A percentile compares a stretch with the other conserved stretches of the same genome.
Evolutionary conservation across 805 yeast genomes (phyloP).

Genomic region (Barnettozyma salicaria): DNA sequence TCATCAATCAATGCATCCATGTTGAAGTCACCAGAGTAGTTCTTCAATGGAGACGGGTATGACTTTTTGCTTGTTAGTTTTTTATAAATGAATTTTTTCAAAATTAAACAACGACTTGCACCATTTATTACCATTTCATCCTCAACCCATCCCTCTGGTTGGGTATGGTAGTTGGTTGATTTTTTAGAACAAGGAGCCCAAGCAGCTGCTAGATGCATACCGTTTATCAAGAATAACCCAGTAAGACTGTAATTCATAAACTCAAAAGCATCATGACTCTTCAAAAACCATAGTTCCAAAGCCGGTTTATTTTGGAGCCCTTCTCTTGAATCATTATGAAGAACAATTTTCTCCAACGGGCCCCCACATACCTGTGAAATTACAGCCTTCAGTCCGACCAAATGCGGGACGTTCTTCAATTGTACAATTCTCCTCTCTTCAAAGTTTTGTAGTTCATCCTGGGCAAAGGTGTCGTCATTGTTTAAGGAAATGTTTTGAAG

Average conservation of each 20-base stretch:
- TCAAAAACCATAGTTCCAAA: constrained; percentile 47
- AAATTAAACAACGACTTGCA: constrained; percentile 51
- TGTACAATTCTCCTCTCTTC: constrained; percentile 30
- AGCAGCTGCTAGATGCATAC: constrained; percentile 38
- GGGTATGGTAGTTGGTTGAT: constrained; percentile 7
- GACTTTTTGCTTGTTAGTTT: constrained; percentile 13
- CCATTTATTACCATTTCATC: constrained; percentile 35
- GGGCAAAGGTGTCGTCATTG: neutral
- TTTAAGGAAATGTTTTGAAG: neutral
- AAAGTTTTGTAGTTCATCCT: neutral
- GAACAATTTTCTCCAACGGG: constrained; percentile 48
- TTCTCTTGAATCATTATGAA: constrained; percentile 16
- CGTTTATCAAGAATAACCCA: constrained; percentile 55
- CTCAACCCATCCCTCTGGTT: constrained; percentile 15
- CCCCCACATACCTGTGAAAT: constrained; percentile 62
- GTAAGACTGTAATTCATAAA: constrained; percentile 48
- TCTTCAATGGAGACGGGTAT: constrained; percentile 40
- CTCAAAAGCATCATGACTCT: constrained; percentile 44
- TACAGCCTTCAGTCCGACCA: constrained; percentile 43
- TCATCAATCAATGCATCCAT: constrained; percentile 40
- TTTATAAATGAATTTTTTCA: constrained; percentile 33
- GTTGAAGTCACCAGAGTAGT: constrained; percentile 40
- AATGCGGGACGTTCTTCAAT: constrained; percentile 34
- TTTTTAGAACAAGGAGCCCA: constrained; percentile 33
- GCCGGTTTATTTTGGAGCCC: constrained; percentile 23